A percentile compares a stretch with the other conserved stretches of the same genome.
Evolutionary conservation across 2,329 filamentous ascomycete species (phyloP).

Genomic region (Chaetomium sp.): DNA sequence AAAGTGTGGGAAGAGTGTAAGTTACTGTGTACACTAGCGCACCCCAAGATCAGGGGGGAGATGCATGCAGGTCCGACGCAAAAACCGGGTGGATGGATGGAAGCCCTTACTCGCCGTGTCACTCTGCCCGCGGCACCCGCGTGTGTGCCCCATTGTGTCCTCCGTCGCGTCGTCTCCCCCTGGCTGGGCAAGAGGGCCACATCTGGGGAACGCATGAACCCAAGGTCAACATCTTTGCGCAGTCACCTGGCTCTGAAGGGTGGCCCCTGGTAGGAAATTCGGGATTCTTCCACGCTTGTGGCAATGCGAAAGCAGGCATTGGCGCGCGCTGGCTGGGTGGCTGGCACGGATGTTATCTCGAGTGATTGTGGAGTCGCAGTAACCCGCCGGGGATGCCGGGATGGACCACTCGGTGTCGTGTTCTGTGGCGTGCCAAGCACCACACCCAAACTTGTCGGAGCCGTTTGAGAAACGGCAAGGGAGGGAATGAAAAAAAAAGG

Average conservation of each 20-base stretch:
- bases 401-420: conserved; percentile 9
- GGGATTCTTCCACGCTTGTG: conserved; percentile 3
- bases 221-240: neutral
- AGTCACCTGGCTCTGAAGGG: neutral
- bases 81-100: neutral
- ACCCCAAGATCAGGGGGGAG: neutral
- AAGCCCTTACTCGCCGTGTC: neutral
- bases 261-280: neutral
- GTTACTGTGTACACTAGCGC: neutral
- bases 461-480: neutral
- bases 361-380: neutral
- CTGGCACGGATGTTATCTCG: neutral
- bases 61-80: neutral
- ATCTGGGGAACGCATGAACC: neutral
- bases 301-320: neutral
- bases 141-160: neutral
- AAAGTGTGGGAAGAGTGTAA: neutral
- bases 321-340: neutral
- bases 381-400: neutral
- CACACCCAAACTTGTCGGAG: neutral
- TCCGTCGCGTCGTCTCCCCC: too few species aligned
- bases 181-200: neutral
- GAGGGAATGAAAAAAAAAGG: neutral
- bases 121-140: neutral
- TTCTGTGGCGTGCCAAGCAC: conserved; percentile 7